Evolutionary conservation across 2,329 filamentous ascomycete species (phyloP).

Genomic region (Nigrospora sphaerica): DNA sequence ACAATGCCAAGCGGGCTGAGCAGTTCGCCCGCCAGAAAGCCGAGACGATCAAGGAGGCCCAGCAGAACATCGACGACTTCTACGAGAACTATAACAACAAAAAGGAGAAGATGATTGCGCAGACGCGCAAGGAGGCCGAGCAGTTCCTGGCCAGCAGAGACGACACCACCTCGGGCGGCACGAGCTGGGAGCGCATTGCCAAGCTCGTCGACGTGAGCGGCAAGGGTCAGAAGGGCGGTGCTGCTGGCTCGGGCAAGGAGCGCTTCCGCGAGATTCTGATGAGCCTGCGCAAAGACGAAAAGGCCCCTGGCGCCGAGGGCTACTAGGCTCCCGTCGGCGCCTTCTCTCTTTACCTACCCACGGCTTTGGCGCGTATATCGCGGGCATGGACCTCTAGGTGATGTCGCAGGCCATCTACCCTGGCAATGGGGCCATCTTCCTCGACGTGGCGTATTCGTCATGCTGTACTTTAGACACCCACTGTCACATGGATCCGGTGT

Average conservation of each 20-base stretch:
- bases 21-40: conserved; percentile 76
- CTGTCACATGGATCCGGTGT: background rate
- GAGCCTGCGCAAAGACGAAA: conserved; percentile 88
- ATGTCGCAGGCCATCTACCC: background rate
- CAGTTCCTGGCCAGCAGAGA: conserved; percentile 84
- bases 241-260: conserved; percentile 86
- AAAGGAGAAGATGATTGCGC: conserved; percentile 85
- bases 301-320: conserved; percentile 62
- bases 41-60: conserved; percentile 81
- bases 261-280: conserved; percentile 87
- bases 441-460: background rate
- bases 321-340: conserved; percentile 33
- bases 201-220: conserved; percentile 97
- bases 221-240: conserved; percentile 82
- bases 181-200: conserved; percentile 96
- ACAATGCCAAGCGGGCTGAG: conserved; percentile 76
- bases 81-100: conserved; percentile 99
- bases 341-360: background rate
- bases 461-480: conserved; percentile 1
- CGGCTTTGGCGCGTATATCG: too few relatives aligned
- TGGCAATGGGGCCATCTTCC: background rate
- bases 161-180: conserved; percentile 89
- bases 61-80: conserved; percentile 95
- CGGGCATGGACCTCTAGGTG: background rate
- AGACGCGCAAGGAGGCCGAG: conserved; percentile 87